phyloP scores from a whole-genome alignment of 192 early-diverging fungal species.

The Linnemannia zychae region DNA sequence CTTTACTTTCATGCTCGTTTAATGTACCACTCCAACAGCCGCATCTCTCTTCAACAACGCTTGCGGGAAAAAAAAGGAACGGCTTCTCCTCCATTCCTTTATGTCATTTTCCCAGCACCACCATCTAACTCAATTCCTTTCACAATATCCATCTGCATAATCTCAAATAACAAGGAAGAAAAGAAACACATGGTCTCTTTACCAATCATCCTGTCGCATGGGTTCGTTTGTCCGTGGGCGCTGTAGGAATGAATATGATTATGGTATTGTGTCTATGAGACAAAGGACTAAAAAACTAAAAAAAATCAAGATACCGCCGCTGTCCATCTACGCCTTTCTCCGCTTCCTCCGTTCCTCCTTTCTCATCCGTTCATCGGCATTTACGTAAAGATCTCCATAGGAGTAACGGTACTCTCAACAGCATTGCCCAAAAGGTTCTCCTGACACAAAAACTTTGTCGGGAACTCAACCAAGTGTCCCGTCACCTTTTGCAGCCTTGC shows the following conservation, averaged over 20 bases:
- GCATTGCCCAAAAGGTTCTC: conserved; percentile 65
- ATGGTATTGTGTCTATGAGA: no score
- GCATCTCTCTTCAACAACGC: no score
- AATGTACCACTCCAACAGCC: no score
- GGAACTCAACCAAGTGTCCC: conserved; percentile 68
- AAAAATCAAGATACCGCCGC: no score
- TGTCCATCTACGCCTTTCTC: no score
- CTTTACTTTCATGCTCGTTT: no score
- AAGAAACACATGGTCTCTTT: not conserved
- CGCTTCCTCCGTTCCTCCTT: no score
- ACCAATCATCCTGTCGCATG: conserved; percentile 7
- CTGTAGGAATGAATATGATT: no score
- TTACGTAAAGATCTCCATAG: conserved; percentile 70
- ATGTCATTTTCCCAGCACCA: not conserved
- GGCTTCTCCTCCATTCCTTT: not conserved
- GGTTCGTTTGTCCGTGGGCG: no score
- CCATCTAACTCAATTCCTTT: not conserved
- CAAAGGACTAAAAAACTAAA: no score
- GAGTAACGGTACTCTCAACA: conserved; percentile 61
- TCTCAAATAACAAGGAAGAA: not conserved
- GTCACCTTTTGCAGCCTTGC: conserved; percentile 56
- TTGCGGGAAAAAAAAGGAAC: not conserved
- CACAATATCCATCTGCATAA: not conserved
- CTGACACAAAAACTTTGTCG: conserved; percentile 63
- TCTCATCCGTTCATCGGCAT: no score